These are phyloP conservation scores for Penicillium steckii DNA, from an alignment of 495 filamentous ascomycete genomes.

Conservation along the genomic window DNA sequence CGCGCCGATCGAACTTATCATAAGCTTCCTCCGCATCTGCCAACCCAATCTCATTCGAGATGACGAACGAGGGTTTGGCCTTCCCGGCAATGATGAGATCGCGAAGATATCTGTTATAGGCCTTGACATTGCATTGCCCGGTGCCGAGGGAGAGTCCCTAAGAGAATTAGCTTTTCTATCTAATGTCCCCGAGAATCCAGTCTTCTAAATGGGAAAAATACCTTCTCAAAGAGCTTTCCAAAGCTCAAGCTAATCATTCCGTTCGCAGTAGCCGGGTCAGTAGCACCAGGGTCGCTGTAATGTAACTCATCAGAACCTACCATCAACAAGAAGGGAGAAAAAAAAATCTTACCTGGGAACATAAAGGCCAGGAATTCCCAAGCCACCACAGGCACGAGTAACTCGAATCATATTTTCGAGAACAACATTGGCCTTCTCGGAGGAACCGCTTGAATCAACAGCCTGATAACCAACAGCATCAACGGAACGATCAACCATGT, in stretches of 20 bases:
- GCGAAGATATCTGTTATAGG: constrained; percentile 56
- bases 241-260: constrained; percentile 58
- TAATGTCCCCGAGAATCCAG: background rate
- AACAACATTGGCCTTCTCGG: constrained; percentile 43
- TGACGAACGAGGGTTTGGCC: constrained; percentile 57
- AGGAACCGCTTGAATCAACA: constrained; percentile 37
- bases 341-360: constrained; percentile 31
- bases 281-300: constrained; percentile 39
- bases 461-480: constrained; percentile 59
- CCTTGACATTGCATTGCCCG: constrained; percentile 61
- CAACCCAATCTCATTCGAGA: constrained; percentile 54
- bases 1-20: constrained; percentile 48
- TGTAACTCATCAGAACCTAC: background rate
- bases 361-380: constrained; percentile 48
- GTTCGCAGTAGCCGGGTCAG: constrained; percentile 43
- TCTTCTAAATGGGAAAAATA: constrained; percentile 8
- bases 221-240: constrained; percentile 62
- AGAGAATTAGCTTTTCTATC: background rate
- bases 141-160: constrained; percentile 50
- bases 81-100: constrained; percentile 58
- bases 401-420: constrained; percentile 49
- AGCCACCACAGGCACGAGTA: constrained; percentile 45
- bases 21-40: constrained; percentile 53
- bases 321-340: background rate
- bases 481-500: constrained; percentile 51